Evolutionary conservation across 768 basidiomycete species (phyloP), one percentile per base, ranked within the genome.

Genomic region (Xerocomellus amylosporus): DNA sequence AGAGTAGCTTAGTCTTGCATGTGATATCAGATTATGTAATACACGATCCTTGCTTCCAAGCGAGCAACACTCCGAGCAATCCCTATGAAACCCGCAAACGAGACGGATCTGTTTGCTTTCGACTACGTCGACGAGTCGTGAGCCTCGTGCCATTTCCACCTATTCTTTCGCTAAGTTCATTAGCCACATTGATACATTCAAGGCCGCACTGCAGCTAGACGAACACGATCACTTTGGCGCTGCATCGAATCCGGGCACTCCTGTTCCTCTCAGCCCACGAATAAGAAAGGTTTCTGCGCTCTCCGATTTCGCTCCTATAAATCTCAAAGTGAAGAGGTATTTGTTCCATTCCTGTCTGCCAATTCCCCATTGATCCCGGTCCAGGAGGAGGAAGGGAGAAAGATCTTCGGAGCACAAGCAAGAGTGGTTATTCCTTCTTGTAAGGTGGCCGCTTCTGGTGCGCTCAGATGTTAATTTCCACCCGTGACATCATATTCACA

Each of bases 221-320:
- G 88, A 90, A 40, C 61, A 63, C 46, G 64, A 57, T 43, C 66
- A 55, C 58, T 31, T 56, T 41, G 64, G 58, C 8, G 20, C 56
- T 2, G 48, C 56, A 22, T 72, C 69, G n/a, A 46, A 44, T 44
- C 64, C 68, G 12, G 64, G 66, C 5, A 61, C 66, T 22, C 65
- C 59, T 40, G 37, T 59, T 1, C 60, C 56, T 20, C 59, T 64
- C 63, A 73, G 74, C 36, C 72, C 72, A 7, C 84, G 89, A 17
- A 79, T 91, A 22, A 80, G 83, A 65, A 93, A 91, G 72, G 84
- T 95, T 7, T 85, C 88, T 47, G 90, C 91, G 1, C 73, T 92
- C 46, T 88, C 86, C 2, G 93, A 95, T 67, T 93, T 92, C 61
- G 91, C 94, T 6, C 97, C 96, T 0, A 84, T 98, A 24, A 91